These are phyloP conservation scores for Trametopsis cervina DNA, from an alignment of 768 basidiomycete genomes.

Conservation along the genomic window DNA sequence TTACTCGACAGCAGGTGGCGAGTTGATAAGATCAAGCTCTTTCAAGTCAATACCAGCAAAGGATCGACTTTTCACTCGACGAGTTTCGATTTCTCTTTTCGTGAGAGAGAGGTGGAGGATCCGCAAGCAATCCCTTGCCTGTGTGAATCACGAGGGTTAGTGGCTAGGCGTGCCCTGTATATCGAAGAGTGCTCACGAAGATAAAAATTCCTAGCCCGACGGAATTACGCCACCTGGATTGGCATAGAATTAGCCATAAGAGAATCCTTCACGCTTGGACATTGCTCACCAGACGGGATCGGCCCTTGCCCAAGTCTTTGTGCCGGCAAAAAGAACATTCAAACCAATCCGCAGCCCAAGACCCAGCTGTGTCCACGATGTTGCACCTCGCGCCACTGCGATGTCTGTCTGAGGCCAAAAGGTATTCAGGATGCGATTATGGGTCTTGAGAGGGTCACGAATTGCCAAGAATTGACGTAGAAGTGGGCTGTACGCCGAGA, in stretches of 20 bases:
- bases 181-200: conserved; percentile 42
- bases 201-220: conserved; percentile 64
- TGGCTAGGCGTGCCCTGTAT: too few species aligned
- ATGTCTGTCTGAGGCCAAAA: neutral
- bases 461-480: conserved; percentile 29
- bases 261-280: too few species aligned
- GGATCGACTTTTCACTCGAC: conserved; percentile 60
- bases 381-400: neutral
- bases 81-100: conserved; percentile 64
- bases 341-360: conserved; percentile 31
- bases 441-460: conserved; percentile 8
- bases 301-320: conserved; percentile 53
- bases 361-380: conserved; percentile 9
- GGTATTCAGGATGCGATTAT: neutral
- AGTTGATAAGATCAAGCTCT: conserved; percentile 54
- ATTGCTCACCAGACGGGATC: conserved; percentile 64
- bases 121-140: conserved; percentile 65
- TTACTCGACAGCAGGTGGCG: too few species aligned
- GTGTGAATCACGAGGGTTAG: too few species aligned
- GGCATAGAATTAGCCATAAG: neutral
- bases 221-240: conserved; percentile 54
- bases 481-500: conserved; percentile 39
- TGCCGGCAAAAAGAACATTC: conserved; percentile 46
- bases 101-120: conserved; percentile 63
- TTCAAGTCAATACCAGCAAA: conserved; percentile 66